These are phyloP conservation scores for Rhynchospora pubera DNA, from an alignment of 176 grass and related monocot species.

Conservation along the genomic window DNA sequence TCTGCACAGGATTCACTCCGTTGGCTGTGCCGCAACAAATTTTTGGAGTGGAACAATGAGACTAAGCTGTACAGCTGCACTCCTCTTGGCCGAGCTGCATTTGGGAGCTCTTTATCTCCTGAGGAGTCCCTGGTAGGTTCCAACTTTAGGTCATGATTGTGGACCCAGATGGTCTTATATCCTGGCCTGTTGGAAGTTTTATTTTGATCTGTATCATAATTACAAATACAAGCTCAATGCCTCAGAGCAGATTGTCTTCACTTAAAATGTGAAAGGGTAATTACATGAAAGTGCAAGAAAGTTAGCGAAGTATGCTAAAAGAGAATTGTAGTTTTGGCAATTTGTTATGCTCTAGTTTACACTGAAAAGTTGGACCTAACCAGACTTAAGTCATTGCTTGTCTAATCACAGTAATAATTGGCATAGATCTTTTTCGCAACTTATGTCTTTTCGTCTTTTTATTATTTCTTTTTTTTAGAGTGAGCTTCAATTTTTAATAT, in stretches of 20 bases:
- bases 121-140: conserved; percentile 85
- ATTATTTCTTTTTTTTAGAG: not conserved
- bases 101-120: conserved; percentile 90
- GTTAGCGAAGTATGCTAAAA: not conserved
- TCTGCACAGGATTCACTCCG: conserved; percentile 96
- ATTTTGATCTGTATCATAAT: not conserved
- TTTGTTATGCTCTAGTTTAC: not conserved
- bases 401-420: not conserved
- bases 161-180: not conserved
- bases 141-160: not conserved
- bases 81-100: conserved; percentile 83
- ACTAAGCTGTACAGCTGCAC: conserved; percentile 69
- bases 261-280: conserved; percentile 2
- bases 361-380: not conserved
- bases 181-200: not conserved
- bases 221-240: not conserved
- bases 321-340: not conserved
- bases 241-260: not conserved
- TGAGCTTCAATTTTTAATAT: not conserved
- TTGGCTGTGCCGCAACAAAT: conserved; percentile 88
- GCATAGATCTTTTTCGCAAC: not conserved
- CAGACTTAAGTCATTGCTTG: not conserved
- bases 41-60: conserved; percentile 76
- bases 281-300: not conserved
- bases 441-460: not conserved